phyloP scores from a whole-genome alignment of 129 eudicot species.

The Mikania micrantha region DNA sequence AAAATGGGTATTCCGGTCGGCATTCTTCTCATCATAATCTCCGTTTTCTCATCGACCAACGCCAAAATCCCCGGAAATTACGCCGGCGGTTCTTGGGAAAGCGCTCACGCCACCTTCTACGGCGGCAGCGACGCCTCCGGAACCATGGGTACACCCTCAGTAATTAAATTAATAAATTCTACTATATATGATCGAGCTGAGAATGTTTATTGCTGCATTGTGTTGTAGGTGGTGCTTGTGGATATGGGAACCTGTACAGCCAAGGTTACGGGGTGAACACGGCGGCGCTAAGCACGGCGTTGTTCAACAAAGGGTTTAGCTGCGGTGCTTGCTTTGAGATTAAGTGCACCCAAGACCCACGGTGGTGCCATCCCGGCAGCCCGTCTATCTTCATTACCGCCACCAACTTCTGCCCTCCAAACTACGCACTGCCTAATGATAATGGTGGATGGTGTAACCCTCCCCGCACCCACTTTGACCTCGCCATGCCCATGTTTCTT shows the following conservation, averaged over 20 bases:
- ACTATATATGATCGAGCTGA: too few relatives aligned
- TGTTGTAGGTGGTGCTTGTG: conserved; percentile 92
- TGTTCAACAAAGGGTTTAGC: conserved; percentile 62
- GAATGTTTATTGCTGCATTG: too few relatives aligned
- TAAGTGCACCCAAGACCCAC: conserved; percentile 50
- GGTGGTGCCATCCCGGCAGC: conserved; percentile 82
- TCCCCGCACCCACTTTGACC: conserved; percentile 81
- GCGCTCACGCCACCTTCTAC: conserved; percentile 79
- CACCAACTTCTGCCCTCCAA: conserved; percentile 83
- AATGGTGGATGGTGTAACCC: conserved; percentile 94
- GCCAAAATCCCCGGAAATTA: conserved; percentile 60
- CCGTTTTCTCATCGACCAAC: conserved; percentile 8
- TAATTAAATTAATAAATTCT: too few relatives aligned
- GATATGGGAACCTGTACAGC: conserved; percentile 74
- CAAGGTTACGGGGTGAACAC: conserved; percentile 76
- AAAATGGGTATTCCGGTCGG: conserved; percentile 24
- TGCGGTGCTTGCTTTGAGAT: conserved; percentile 85
- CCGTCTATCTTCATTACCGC: conserved; percentile 73
- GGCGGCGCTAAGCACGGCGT: conserved; percentile 74
- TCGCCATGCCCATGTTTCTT: conserved; percentile 81
- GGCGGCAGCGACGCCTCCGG: conserved; percentile 93
- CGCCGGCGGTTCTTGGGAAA: conserved; percentile 51
- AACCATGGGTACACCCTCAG: conserved; percentile 61
- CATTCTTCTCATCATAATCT: conserved; percentile 19
- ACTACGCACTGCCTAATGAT: conserved; percentile 53